Base-by-base conservation (phyloP, 176 grass and related monocot genomes). In the Musa schizocarpa region DNA sequence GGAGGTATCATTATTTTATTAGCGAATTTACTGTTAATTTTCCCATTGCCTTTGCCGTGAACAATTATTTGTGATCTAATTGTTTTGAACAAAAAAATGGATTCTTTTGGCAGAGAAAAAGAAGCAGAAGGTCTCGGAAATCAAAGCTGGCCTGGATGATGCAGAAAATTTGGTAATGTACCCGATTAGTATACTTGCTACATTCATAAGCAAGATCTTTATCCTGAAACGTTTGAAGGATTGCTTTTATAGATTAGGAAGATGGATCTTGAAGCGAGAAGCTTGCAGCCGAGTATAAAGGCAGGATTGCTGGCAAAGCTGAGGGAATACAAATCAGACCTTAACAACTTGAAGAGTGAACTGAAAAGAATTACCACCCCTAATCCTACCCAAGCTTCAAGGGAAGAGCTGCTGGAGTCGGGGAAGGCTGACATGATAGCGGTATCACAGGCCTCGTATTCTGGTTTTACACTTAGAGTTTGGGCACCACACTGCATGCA, bases 211-310 rank as follows among this genome's bases (percentile, higher is more conserved):
- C 65, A 17, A 70, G 24, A 23, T 10, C 57, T 73, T 20, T 10
- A 24, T 57, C 21, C 12, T 52, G n/a, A 17, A 59, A 49, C 9
- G n/a, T 43, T 22, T 24, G 17, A 25, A n/a, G 48, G 19, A 8
- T 52, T 11, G 7, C 21, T n/a, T 61, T 61, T 75, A 2, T 21
- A 97, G 90, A 88, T 97, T 81, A 70, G 87, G 56, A 97, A 88
- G 82, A 97, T 97, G 93, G 93, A 97, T 83, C 74, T 97, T 21
- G 93, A 97, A 85, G 93, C 93, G 0, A 93, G 93, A 89, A 97
- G 88, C 71, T 74, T 88, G 76, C 93, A 86, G 54, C 90, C 93
- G 0, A 93, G 81, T 48, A 77, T 90, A 63, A 97, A 90, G 75
- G 90, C 87, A 0, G 90, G 85, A 67, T 83, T 97, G 70, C 90